Evolutionary conservation across 2,329 filamentous ascomycete species (phyloP).

Genomic region (Penicillium sp.): DNA sequence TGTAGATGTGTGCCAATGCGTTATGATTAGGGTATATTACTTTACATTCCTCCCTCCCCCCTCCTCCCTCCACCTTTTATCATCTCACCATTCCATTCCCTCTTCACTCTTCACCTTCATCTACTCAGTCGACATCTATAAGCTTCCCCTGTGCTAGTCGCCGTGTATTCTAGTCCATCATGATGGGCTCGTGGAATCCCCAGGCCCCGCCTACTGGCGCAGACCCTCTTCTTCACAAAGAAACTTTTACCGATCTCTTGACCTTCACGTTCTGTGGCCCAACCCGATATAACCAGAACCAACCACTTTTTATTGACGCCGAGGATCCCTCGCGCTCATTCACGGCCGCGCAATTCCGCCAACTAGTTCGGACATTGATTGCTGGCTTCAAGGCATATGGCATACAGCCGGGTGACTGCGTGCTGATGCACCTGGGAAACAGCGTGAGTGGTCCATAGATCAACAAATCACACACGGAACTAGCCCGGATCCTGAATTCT

Average conservation of each 20-base stretch:
- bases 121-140: too few relatives aligned
- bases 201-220: conserved; percentile 4
- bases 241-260: conserved; percentile 44
- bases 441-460: conserved; percentile 36
- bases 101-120: neutral
- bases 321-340: conserved; percentile 43
- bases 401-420: conserved; percentile 47
- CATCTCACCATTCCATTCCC: neutral
- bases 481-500: neutral
- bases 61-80: neutral
- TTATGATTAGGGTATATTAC: neutral
- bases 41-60: neutral
- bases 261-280: conserved; percentile 47
- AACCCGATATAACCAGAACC: conserved; percentile 39
- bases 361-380: conserved; percentile 43
- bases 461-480: neutral
- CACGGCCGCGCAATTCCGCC: conserved; percentile 39
- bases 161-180: neutral
- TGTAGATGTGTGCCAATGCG: neutral
- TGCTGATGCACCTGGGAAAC: conserved; percentile 49
- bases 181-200: conserved; percentile 21
- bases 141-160: too few relatives aligned
- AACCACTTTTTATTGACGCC: conserved; percentile 49
- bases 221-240: conserved; percentile 20
- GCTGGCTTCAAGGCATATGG: conserved; percentile 45